Evolutionary conservation across 495 filamentous ascomycete genomes (phyloP).

Genomic region (Amphirosellinia nigrospora): DNA sequence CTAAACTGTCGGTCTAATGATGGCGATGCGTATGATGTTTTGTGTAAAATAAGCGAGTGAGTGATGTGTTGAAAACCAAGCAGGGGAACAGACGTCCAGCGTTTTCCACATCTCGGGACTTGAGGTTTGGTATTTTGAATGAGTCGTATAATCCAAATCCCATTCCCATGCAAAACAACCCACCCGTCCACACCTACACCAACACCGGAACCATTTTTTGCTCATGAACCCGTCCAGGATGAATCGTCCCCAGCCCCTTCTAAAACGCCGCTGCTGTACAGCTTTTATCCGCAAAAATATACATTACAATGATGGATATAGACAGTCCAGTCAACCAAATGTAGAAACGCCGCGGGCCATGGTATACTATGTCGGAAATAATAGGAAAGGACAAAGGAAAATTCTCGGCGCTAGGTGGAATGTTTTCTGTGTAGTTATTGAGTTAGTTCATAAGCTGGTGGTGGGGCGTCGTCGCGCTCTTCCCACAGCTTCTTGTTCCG

Average conservation of each 20-base stretch:
- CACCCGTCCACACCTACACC: conserved; percentile 3
- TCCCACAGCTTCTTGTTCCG: conserved; percentile 54
- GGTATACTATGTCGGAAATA: conserved; percentile 33
- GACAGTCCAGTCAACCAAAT: conserved; percentile 16
- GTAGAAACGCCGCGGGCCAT: conserved; percentile 37
- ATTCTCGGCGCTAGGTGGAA: conserved; percentile 17
- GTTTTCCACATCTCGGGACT: conserved; percentile 1
- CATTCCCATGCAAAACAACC: conserved; percentile 15
- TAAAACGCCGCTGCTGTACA: conserved; percentile 39
- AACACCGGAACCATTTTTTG: conserved; percentile 2
- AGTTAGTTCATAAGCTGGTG: conserved; percentile 65
- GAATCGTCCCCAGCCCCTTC: conserved; percentile 8
- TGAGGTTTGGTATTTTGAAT: not conserved
- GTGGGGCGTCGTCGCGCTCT: conserved; percentile 61
- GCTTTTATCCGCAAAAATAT: conserved; percentile 28
- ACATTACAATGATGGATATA: conserved; percentile 34
- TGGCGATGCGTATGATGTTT: not conserved
- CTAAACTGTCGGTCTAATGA: conserved; percentile 14
- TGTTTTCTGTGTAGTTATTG: conserved; percentile 32
- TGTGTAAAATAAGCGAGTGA: not conserved
- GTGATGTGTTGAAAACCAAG: conserved; percentile 16
- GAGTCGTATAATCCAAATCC: conserved; percentile 12
- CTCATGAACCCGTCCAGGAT: conserved; percentile 16
- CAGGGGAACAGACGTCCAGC: not conserved
- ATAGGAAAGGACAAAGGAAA: conserved; percentile 35